Conservation (phyloP, 257 asterid species). For the Nicotiana tabacum region DNA sequence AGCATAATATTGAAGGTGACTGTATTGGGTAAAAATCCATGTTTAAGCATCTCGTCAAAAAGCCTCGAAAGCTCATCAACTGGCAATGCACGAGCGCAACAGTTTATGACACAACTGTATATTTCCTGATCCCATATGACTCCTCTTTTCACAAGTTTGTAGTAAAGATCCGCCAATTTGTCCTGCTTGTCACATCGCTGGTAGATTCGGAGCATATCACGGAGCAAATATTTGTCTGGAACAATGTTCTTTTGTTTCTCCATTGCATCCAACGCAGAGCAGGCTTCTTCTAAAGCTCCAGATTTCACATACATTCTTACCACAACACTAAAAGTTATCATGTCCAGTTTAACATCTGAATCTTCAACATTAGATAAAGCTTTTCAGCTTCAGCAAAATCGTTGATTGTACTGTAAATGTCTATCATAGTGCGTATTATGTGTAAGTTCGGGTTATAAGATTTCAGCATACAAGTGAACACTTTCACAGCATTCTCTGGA, state of each 20-base stretch:
- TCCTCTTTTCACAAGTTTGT: constrained; percentile 51
- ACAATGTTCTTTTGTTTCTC: constrained; percentile 50
- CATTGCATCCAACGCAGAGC: constrained; percentile 53
- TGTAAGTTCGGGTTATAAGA: constrained; percentile 61
- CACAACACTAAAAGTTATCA: constrained; percentile 66
- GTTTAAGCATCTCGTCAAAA: constrained; percentile 74
- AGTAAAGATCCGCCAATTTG: constrained; percentile 57
- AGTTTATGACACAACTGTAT: constrained; percentile 85
- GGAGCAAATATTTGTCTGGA: constrained; percentile 84
- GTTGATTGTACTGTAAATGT: constrained; percentile 55
- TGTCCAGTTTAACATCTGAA: constrained; percentile 54
- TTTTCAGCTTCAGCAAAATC: constrained; percentile 58
- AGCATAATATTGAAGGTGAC: constrained; percentile 74
- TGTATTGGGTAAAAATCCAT: constrained; percentile 62
- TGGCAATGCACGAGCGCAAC: constrained; percentile 79
- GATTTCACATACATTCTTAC: constrained; percentile 73
- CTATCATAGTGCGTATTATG: constrained; percentile 78
- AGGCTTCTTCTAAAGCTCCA: constrained; percentile 58
- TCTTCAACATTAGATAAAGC: constrained; percentile 45
- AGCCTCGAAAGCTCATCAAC: constrained; percentile 86
- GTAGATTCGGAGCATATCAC: constrained; percentile 76
- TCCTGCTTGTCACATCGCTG: constrained; percentile 58
- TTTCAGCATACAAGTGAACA: constrained; percentile 61
- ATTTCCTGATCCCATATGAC: constrained; percentile 79
- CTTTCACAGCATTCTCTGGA: constrained; percentile 53